Base-by-base conservation (phyloP, 257 asterid species). In the Solanum bukasovii region DNA sequence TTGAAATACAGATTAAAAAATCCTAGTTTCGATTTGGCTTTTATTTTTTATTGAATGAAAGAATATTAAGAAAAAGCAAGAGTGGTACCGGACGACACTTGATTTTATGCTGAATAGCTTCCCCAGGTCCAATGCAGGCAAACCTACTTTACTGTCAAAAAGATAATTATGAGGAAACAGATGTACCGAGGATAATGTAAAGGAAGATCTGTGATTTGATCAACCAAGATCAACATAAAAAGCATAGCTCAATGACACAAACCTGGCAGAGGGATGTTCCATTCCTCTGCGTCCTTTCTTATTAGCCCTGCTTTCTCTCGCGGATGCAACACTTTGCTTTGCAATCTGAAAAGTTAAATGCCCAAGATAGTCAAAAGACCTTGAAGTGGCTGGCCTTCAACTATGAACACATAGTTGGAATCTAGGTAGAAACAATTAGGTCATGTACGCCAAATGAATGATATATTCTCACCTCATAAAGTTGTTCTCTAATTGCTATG, bases 401-500 rank as follows among this genome's bases (percentile, higher is more conserved):
- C 71, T 27, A 49, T 49, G 70, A 49, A 29, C 85, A 44, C 83
- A 72, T 33, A 21, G 40, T 44, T 82, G 44, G 67, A 49, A 49
- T 34, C 14, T 21, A 82, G 31, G 31, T 79, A 37, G 8, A 72
- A 75, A 33, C 23, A 86, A 74, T 35, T 37, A 59, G 35, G 88
- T 68, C 59, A 70, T 25, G 83, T 46, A 73, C 16, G 40, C 31
- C 67, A 92, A 88, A 42, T 13, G 49, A n/a, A 91, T 78, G 81
- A 46, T 35, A 31, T 7, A 77, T 84, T 35, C 93, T 91, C 89
- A 97, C 99, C 98, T 97, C 99, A 61, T 95, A 97, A 37, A 97
- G 96, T 87, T 97, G 98, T 90, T 97, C 99, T 87, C 99, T 88
- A 75, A 97, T 94, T 81, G 99, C 94, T 91, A 97, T 91, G 85